These are phyloP conservation scores for Syncephalis plumigaleata DNA, from an alignment of 371 early-diverging fungal species.

Conservation along the genomic window DNA sequence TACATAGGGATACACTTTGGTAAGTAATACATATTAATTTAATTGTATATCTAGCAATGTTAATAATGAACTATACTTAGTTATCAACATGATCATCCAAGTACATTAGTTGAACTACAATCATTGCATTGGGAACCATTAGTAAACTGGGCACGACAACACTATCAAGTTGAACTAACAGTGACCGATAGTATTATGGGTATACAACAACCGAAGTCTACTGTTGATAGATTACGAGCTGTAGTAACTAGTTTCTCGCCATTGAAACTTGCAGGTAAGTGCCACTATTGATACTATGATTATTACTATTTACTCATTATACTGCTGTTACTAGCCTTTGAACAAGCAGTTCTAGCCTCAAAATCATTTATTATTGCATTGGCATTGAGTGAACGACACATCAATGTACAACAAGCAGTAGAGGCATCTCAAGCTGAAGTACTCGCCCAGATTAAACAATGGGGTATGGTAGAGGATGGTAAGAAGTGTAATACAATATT, in stretches of 20 bases:
- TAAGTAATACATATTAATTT: slow-evolving; percentile 8
- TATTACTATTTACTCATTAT: no score
- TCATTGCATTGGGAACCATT: slow-evolving; percentile 64
- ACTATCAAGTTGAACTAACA: slow-evolving; percentile 46
- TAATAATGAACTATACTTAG: slow-evolving; percentile 8
- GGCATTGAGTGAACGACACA: slow-evolving; percentile 50
- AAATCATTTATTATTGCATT: slow-evolving; percentile 83
- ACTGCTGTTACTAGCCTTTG: slow-evolving; percentile 73
- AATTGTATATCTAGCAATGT: neutral
- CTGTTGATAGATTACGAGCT: slow-evolving; percentile 29
- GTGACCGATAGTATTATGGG: slow-evolving; percentile 56
- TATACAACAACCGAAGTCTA: slow-evolving; percentile 39
- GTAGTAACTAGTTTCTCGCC: slow-evolving; percentile 33
- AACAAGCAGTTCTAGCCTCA: slow-evolving; percentile 66
- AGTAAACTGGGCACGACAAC: slow-evolving; percentile 51
- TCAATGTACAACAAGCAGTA: slow-evolving; percentile 64
- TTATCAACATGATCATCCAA: slow-evolving; percentile 66
- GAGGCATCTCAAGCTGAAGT: slow-evolving; percentile 74
- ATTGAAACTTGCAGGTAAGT: slow-evolving; percentile 43
- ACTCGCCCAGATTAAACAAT: slow-evolving; percentile 64
- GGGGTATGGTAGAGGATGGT: slow-evolving; percentile 86
- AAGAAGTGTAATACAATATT: slow-evolving; percentile 1
- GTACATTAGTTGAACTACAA: slow-evolving; percentile 58
- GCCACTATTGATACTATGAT: no score
- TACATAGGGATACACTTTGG: slow-evolving; percentile 81